These are phyloP conservation scores for Cercospora citrullina DNA, from an alignment of 2,329 filamentous ascomycete genomes.

Conservation along the genomic window DNA sequence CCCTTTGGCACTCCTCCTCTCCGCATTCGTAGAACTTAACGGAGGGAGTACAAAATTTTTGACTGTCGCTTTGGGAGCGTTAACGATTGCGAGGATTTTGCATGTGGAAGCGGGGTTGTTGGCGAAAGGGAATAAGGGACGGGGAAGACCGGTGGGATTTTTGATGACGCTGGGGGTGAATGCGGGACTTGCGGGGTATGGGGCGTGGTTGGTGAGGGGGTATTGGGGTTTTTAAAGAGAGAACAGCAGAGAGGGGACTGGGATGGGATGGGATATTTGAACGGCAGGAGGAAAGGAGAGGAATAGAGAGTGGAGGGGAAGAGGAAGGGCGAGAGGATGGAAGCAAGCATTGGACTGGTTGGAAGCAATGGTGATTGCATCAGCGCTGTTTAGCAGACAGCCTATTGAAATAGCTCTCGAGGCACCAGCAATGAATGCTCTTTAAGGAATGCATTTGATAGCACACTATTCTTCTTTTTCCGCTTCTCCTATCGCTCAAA, in stretches of 20 bases:
- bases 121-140: not conserved
- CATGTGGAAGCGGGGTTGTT: conserved; percentile 21
- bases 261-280: too few species aligned
- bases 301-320: too few species aligned
- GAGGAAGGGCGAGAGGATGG: not conserved
- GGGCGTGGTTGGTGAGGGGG: conserved; percentile 15
- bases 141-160: conserved; percentile 20
- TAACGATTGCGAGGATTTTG: conserved; percentile 15
- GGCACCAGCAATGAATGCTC: not conserved
- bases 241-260: not conserved
- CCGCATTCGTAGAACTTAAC: conserved; percentile 19
- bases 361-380: too few species aligned
- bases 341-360: not conserved
- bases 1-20: conserved; percentile 20
- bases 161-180: conserved; percentile 13
- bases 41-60: conserved; percentile 18
- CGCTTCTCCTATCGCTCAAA: conserved; percentile 38
- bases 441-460: not conserved
- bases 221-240: conserved; percentile 19
- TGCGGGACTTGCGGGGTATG: conserved; percentile 18
- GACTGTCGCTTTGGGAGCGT: conserved; percentile 9
- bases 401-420: too few species aligned
- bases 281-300: too few species aligned
- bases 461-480: not conserved
- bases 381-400: too few species aligned